Base-by-base conservation (phyloP, 1,284 basidiomycete species). In the Naganishia cerealis region DNA sequence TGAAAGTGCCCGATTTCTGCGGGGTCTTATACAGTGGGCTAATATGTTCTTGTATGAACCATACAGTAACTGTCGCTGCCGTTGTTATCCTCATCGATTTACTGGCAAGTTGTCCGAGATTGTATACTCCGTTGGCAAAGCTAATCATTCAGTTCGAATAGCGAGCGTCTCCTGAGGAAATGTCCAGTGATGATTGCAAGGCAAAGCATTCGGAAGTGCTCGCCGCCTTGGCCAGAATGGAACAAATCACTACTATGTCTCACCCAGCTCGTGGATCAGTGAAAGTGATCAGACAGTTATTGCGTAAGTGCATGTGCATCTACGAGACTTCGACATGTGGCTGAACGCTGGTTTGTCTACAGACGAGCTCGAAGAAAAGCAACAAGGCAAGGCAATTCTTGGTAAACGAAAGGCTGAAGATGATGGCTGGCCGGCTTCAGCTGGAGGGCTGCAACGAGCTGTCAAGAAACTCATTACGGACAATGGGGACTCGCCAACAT, bases 61-160 rank as follows among this genome's bases (percentile, higher is more conserved):
- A 21, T 42, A 13, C 53, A 73, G 77, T 80, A 2, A 78, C 79
- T 0, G 79, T 80, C 3, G 78, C 80, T 15, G 78, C 76, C 13
- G 73, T 80, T 54, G 79, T 82, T 24, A 72, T 81, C 42, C 78
- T 81, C 67, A 83, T 79, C 61, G 81, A 82, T 68, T 72, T 82
- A 15, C 72, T 81, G 54, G 75, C 76, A 40, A 74, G 76, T 71
- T 24, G 58, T 10, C 7, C 21, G 26, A 16, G 21, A 7, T 15
- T 21, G 12, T 26, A 6, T 39, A 13, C n/a, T 40, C 55, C n/a
- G 8, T 24, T 33, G 8, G 15, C 12, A 7, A 15, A 21, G 15
- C 40, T 48, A 26, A 46, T 36, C 7, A 2, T 48, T 9, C 26
- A 12, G 10, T 18, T 16, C 8, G 10, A 16, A 21, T 50, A 74